Evolutionary conservation across 192 early-diverging fungal genomes (phyloP).

Genomic region (Coemansia sp.): DNA sequence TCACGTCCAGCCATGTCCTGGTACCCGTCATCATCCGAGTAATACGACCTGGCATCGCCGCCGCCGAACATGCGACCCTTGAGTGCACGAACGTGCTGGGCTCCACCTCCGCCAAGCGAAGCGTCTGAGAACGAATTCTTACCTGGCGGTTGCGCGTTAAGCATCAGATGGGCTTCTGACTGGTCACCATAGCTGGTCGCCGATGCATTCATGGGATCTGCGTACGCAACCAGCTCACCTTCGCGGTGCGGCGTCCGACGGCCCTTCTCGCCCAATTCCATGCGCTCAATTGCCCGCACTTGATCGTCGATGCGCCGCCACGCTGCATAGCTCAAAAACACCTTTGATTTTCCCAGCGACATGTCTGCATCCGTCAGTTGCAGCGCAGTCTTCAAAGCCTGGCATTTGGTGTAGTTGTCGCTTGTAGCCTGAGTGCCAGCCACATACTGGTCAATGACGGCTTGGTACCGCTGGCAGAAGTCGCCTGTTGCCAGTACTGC

Average conservation of each 20-base stretch:
- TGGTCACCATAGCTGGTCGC: constrained; percentile 50
- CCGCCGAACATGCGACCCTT: constrained; percentile 50
- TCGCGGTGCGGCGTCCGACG: constrained; percentile 23
- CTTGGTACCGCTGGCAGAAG: constrained; percentile 51
- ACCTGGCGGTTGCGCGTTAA: constrained; percentile 46
- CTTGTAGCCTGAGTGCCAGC: constrained; percentile 14
- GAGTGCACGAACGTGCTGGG: constrained; percentile 50
- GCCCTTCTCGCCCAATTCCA: constrained; percentile 58
- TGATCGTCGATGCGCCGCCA: constrained; percentile 85
- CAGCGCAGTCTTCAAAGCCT: constrained; percentile 45
- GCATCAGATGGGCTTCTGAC: constrained; percentile 52
- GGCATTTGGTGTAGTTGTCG: constrained; percentile 24
- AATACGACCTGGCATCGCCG: constrained; percentile 60
- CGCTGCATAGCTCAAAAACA: constrained; percentile 71
- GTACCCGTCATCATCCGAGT: constrained; percentile 65
- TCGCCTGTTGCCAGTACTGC: constrained; percentile 39
- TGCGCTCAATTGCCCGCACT: constrained; percentile 61
- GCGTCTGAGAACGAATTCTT: constrained; percentile 37
- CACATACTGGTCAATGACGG: constrained; percentile 49
- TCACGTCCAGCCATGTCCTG: constrained; percentile 49
- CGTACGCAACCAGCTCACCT: constrained; percentile 43
- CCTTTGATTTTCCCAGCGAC: constrained; percentile 57
- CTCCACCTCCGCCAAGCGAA: constrained; percentile 23
- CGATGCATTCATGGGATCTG: constrained; percentile 21
- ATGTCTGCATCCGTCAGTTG: constrained; percentile 54